Percentiles rank a stretch among this genome's conserved stretches.
phyloP scores from a whole-genome alignment of 768 basidiomycete genomes.

The Cystobasidiopsis lactophilus region DNA sequence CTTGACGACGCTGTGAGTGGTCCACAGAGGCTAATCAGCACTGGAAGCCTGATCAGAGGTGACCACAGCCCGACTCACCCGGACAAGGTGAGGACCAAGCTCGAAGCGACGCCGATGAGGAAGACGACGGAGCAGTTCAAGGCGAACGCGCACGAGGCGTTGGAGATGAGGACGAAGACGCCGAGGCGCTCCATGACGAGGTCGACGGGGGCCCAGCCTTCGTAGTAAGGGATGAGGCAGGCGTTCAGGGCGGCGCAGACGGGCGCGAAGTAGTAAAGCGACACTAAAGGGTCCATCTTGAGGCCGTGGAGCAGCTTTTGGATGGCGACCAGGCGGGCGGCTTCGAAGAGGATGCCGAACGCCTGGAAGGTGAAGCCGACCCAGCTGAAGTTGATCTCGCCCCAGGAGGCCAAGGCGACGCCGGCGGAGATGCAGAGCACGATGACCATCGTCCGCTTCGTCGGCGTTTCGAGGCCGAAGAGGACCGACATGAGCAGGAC shows the following conservation, averaged over 20 bases:
- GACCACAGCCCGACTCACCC: constrained; percentile 41
- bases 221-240: constrained; percentile 66
- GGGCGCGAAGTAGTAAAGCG: constrained; percentile 86
- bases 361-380: constrained; percentile 73
- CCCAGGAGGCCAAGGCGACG: constrained; percentile 70
- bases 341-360: constrained; percentile 73
- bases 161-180: constrained; percentile 48
- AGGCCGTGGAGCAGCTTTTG: constrained; percentile 80
- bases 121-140: constrained; percentile 19
- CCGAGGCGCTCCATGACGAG: constrained; percentile 39
- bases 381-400: constrained; percentile 55
- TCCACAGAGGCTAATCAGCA: not conserved
- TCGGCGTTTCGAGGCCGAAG: constrained; percentile 71
- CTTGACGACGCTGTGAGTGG: constrained; percentile 25
- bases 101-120: constrained; percentile 26
- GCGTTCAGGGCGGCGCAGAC: constrained; percentile 83
- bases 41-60: no score
- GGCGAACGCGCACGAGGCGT: constrained; percentile 33
- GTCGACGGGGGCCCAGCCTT: constrained; percentile 68
- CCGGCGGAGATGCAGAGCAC: constrained; percentile 77
- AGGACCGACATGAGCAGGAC: constrained; percentile 58
- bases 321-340: constrained; percentile 84
- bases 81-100: constrained; percentile 72
- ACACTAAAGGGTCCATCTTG: constrained; percentile 94
- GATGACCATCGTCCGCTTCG: constrained; percentile 53